These are phyloP conservation scores for Anthracocystis walkeri DNA, from an alignment of 1,284 basidiomycete species.

Conservation along the genomic window DNA sequence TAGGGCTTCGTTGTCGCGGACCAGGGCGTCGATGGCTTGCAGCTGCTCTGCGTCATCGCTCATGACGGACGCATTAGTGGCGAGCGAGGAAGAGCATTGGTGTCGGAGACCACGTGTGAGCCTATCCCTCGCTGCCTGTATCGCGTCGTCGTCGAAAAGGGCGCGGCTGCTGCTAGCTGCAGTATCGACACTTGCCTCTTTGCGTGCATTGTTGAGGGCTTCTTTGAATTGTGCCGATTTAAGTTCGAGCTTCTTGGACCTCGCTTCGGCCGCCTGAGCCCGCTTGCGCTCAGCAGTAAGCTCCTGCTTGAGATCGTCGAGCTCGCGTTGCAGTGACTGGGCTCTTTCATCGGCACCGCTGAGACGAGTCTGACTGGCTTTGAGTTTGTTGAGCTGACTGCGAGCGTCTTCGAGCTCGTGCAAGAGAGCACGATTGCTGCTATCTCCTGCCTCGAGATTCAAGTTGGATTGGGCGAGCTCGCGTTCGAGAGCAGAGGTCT, in stretches of 20 bases:
- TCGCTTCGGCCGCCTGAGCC: conserved; percentile 78
- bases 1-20: conserved; percentile 55
- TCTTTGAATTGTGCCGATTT: conserved; percentile 39
- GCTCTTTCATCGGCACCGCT: conserved; percentile 69
- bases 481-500: conserved; percentile 71
- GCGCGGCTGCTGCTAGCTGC: conserved; percentile 13
- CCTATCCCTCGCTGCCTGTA: conserved; percentile 38
- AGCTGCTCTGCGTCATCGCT: conserved; percentile 21
- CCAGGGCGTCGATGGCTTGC: conserved; percentile 32
- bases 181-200: conserved; percentile 19
- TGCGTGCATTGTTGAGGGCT: conserved; percentile 38
- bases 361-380: conserved; percentile 77
- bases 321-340: conserved; percentile 71
- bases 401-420: conserved; percentile 84
- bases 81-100: conserved; percentile 23
- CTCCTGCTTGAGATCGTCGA: conserved; percentile 87
- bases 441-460: conserved; percentile 84
- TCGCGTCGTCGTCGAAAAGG: conserved; percentile 38
- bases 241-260: conserved; percentile 73
- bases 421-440: conserved; percentile 79
- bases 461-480: conserved; percentile 83
- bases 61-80: conserved; percentile 1
- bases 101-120: conserved; percentile 37
- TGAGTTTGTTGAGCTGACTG: conserved; percentile 77
- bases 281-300: conserved; percentile 80